Evolutionary conservation across 73 alveolate species (phyloP).

Genomic region (Tetrahymena elliotti): DNA sequence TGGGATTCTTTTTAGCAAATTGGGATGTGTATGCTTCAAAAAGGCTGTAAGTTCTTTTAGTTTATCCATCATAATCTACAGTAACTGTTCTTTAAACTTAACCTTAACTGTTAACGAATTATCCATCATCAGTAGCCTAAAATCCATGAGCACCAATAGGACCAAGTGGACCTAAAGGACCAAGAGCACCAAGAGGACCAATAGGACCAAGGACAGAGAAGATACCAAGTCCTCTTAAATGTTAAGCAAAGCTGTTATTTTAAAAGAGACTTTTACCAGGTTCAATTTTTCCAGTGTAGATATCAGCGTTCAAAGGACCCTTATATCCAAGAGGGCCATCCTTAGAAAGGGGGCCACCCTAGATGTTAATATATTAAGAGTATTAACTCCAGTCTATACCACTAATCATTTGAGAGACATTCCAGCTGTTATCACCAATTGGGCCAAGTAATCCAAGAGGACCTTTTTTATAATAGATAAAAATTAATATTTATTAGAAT

Average conservation of each 20-base stretch:
- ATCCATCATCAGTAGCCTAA: conserved; percentile 2
- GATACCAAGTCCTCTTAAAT: conserved; percentile 39
- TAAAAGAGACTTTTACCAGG: conserved; percentile 19
- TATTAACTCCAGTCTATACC: not conserved
- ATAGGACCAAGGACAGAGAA: conserved; percentile 22
- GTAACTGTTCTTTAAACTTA: conserved; percentile 10
- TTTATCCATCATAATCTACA: conserved; percentile 13
- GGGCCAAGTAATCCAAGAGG: not conserved
- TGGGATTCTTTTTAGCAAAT: not conserved
- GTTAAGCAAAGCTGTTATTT: conserved; percentile 18
- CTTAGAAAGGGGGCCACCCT: not conserved
- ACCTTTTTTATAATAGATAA: not conserved
- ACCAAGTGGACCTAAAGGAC: conserved; percentile 15
- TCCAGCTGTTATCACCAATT: not conserved
- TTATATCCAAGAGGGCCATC: not conserved
- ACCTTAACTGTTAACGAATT: not conserved
- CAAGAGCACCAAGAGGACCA: conserved; percentile 35
- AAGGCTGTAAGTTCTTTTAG: not conserved
- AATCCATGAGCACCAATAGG: conserved; percentile 29
- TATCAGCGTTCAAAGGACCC: not conserved
- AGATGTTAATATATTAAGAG: not conserved
- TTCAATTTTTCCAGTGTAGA: not conserved
- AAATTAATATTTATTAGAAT: not conserved
- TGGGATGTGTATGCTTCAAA: not conserved
- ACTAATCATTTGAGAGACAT: not conserved